These are phyloP conservation scores for Phytophthora palmivora DNA, from an alignment of 352 stramenopile species.

Conservation along the genomic window DNA sequence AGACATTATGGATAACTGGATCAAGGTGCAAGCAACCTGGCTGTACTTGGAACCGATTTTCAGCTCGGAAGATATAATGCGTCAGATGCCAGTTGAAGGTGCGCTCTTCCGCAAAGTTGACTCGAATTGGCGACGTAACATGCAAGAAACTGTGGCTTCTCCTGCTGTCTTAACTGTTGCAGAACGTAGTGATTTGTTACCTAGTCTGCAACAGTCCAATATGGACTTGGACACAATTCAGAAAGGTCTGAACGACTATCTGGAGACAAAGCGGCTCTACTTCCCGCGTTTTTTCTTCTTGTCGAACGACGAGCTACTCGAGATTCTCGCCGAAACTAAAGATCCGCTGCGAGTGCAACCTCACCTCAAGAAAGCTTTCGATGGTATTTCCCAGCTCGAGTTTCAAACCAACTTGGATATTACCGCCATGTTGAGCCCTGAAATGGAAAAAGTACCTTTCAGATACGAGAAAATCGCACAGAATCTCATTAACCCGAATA, in stretches of 20 bases:
- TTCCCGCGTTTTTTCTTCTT: constrained; percentile 95
- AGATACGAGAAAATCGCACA: constrained; percentile 89
- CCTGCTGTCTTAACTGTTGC: constrained; percentile 83
- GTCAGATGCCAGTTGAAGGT: constrained; percentile 92
- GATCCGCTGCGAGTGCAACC: constrained; percentile 95
- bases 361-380: constrained; percentile 95
- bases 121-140: constrained; percentile 87
- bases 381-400: constrained; percentile 93
- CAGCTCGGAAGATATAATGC: constrained; percentile 93
- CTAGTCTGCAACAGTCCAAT: constrained; percentile 91
- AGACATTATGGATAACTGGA: constrained; percentile 95
- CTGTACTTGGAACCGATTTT: constrained; percentile 95
- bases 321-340: constrained; percentile 94
- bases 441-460: constrained; percentile 92
- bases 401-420: constrained; percentile 94
- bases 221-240: constrained; percentile 94
- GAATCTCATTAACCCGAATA: constrained; percentile 93
- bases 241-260: constrained; percentile 93
- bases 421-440: constrained; percentile 88
- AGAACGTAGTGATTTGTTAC: constrained; percentile 78
- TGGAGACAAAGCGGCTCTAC: constrained; percentile 91
- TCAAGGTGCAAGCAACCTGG: constrained; percentile 94
- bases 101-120: constrained; percentile 90
- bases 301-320: constrained; percentile 92
- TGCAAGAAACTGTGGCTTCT: constrained; percentile 85